Evolutionary conservation across 768 basidiomycete genomes (phyloP).

Genomic region (Lactarius hengduanensis): DNA sequence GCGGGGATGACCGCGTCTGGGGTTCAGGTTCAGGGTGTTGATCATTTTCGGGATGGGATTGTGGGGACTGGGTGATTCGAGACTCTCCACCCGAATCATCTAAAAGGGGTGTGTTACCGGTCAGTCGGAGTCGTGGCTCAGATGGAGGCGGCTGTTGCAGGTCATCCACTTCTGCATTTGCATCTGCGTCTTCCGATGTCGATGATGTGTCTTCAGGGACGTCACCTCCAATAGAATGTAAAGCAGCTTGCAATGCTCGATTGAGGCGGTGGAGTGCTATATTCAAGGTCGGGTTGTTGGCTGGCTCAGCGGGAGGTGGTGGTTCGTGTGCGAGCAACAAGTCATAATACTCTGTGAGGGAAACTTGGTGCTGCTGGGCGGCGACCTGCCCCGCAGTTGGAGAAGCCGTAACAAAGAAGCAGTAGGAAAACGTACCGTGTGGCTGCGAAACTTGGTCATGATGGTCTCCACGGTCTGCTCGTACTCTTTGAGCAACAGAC

Average conservation of each 20-base stretch:
- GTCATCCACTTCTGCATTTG: slow-evolving; percentile 1
- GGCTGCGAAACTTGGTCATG: slow-evolving; percentile 93
- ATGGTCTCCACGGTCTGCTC: slow-evolving; percentile 93
- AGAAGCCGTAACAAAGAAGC: slow-evolving; percentile 18
- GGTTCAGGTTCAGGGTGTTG: slow-evolving; percentile 2
- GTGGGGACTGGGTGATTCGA: neutral
- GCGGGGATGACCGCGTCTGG: neutral
- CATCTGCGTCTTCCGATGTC: slow-evolving; percentile 25
- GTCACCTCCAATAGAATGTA: slow-evolving; percentile 69
- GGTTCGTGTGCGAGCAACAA: slow-evolving; percentile 69
- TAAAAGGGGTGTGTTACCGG: neutral
- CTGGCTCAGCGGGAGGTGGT: slow-evolving; percentile 52
- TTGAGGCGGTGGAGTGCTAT: slow-evolving; percentile 72
- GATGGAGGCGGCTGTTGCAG: slow-evolving; percentile 6
- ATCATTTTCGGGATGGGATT: neutral
- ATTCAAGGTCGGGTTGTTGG: slow-evolving; percentile 56
- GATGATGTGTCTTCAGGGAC: slow-evolving; percentile 33
- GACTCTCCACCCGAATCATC: slow-evolving; percentile 1
- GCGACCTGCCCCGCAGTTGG: slow-evolving; percentile 57
- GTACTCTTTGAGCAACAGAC: slow-evolving; percentile 87
- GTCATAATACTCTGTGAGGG: slow-evolving; percentile 89
- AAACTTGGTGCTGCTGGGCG: slow-evolving; percentile 88
- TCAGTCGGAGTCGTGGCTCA: neutral
- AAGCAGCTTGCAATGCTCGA: slow-evolving; percentile 65
- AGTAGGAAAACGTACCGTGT: slow-evolving; percentile 61